Percentiles rank a stretch among this genome's conserved stretches.
Evolutionary conservation across 257 asterid species (phyloP).

Genomic region (Hygrophila difformis): DNA sequence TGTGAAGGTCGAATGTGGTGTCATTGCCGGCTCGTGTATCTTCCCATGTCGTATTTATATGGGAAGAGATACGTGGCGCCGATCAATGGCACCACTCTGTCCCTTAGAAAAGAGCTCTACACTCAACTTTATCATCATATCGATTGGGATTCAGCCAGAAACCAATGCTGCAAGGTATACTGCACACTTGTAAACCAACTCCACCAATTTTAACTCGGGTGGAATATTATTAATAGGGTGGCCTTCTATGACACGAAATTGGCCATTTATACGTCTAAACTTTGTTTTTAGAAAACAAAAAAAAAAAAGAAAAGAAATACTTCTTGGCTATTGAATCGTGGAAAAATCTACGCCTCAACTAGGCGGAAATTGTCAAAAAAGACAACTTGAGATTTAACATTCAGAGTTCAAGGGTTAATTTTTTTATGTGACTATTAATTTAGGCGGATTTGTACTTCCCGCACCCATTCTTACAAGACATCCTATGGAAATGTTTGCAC

Average conservation of each 20-base stretch:
- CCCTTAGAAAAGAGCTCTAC: slow-evolving; percentile 61
- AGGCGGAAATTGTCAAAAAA: too few relatives aligned
- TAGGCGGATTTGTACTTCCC: slow-evolving; percentile 68
- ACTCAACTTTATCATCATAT: slow-evolving; percentile 42
- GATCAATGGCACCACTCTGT: slow-evolving; percentile 48
- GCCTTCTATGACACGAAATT: too few relatives aligned
- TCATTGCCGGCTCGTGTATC: slow-evolving; percentile 67
- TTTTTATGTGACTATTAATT: background rate
- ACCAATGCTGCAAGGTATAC: slow-evolving; percentile 54
- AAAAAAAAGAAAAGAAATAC: too few relatives aligned
- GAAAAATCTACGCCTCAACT: too few relatives aligned
- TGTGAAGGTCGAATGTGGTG: slow-evolving; percentile 45
- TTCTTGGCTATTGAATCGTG: too few relatives aligned
- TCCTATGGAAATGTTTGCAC: slow-evolving; percentile 52
- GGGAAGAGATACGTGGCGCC: slow-evolving; percentile 53
- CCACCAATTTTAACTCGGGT: too few relatives aligned
- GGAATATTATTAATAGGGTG: too few relatives aligned
- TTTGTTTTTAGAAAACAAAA: too few relatives aligned
- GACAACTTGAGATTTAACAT: too few relatives aligned
- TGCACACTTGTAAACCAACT: too few relatives aligned
- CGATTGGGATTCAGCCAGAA: slow-evolving; percentile 74
- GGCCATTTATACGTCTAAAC: too few relatives aligned
- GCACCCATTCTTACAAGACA: slow-evolving; percentile 50
- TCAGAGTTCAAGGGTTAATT: background rate
- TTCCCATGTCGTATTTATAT: slow-evolving; percentile 85